Percentiles rank a stretch among this genome's conserved stretches.
These are phyloP conservation scores for Rhodotorula kratochvilovae DNA, from an alignment of 768 basidiomycete species.

Conservation along the genomic window DNA sequence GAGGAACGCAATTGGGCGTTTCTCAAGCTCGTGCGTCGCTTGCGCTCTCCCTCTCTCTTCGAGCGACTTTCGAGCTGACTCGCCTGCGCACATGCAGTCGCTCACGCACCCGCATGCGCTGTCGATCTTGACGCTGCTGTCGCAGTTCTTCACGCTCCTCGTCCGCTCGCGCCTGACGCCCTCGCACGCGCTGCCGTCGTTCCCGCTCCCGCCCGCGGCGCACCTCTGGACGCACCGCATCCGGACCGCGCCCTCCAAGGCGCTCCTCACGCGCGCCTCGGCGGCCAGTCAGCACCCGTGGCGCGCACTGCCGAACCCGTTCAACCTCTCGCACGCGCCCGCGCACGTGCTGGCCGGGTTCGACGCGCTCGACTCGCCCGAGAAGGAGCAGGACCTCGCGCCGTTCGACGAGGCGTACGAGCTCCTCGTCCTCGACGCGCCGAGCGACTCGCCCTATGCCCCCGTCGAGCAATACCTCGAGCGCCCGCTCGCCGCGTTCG, in stretches of 20 bases:
- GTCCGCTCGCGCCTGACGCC: constrained; percentile 11
- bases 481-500: constrained; percentile 29
- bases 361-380: constrained; percentile 31
- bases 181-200: background rate
- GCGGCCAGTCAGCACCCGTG: background rate
- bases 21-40: constrained; percentile 28
- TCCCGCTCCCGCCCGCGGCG: constrained; percentile 22
- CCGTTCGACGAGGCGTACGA: constrained; percentile 20
- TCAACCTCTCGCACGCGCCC: constrained; percentile 22
- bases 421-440: constrained; percentile 33
- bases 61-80: background rate
- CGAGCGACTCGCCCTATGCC: constrained; percentile 16
- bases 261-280: constrained; percentile 3
- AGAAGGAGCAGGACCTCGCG: constrained; percentile 22
- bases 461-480: constrained; percentile 16
- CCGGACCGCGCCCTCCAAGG: constrained; percentile 30
- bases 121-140: constrained; percentile 20
- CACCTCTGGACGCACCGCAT: constrained; percentile 38
- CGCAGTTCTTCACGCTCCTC: constrained; percentile 30
- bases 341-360: constrained; percentile 19
- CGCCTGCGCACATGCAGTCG: background rate
- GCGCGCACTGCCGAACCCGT: constrained; percentile 33
- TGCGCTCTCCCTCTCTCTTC: background rate
- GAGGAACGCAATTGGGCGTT: constrained; percentile 38
- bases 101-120: constrained; percentile 24